Evolutionary conservation across 2,329 filamentous ascomycete species (phyloP).

Genomic region (Alternaria sp.): DNA sequence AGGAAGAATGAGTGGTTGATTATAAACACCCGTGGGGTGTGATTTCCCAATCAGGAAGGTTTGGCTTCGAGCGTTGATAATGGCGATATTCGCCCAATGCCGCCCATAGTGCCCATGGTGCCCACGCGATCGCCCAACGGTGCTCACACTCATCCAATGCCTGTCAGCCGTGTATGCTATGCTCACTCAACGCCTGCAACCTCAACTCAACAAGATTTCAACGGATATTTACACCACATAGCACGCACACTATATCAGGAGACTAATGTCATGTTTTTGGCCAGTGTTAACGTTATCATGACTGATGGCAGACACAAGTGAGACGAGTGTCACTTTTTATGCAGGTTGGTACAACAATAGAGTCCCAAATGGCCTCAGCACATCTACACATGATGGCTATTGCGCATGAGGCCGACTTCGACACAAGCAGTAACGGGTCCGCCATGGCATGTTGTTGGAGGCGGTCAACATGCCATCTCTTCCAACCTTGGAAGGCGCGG

Average conservation of each 20-base stretch:
- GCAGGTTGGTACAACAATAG: background rate
- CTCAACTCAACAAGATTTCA: background rate
- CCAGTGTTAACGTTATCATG: background rate
- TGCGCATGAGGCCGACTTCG: too few relatives aligned
- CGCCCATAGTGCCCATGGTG: background rate
- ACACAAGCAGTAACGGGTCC: background rate
- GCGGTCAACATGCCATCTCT: background rate
- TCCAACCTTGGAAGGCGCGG: background rate
- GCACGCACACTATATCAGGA: background rate
- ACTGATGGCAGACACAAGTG: background rate
- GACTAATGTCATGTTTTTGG: too few relatives aligned
- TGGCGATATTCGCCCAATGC: slow-evolving; percentile 2
- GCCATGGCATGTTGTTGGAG: background rate
- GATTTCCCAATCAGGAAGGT: slow-evolving; percentile 10
- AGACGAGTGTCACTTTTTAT: background rate
- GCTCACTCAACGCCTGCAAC: background rate
- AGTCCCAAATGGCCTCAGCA: background rate
- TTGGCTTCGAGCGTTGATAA: slow-evolving; percentile 3
- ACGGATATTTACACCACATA: background rate
- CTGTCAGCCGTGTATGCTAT: background rate
- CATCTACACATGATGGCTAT: background rate
- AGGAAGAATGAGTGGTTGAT: background rate
- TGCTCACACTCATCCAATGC: background rate
- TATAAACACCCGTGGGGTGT: background rate
- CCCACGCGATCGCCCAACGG: background rate